phyloP scores from a whole-genome alignment of 371 early-diverging fungal genomes.

The Mucor ambiguus region DNA sequence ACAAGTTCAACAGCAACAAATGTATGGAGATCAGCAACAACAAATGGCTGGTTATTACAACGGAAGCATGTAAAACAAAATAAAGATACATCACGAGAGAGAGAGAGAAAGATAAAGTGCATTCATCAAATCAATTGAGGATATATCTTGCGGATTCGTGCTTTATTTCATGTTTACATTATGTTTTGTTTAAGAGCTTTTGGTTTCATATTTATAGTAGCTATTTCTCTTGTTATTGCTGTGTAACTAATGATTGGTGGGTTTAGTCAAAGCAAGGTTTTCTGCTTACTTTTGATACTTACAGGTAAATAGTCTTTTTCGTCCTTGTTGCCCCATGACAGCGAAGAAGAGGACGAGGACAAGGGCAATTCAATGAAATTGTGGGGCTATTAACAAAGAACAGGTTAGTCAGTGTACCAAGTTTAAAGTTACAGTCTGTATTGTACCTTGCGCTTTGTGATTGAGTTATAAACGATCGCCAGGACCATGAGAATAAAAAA shows the following conservation, averaged over 20 bases:
- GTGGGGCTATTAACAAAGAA: not conserved
- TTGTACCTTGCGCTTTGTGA: conserved; percentile 8
- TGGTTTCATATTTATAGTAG: conserved; percentile 21
- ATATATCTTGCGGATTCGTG: not conserved
- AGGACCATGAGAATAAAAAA: conserved; percentile 9
- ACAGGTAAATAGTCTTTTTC: conserved; percentile 29
- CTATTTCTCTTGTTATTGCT: conserved; percentile 4
- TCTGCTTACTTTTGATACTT: conserved; percentile 9
- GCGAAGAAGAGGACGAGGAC: not conserved
- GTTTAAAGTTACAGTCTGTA: not conserved
- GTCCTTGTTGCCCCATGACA: conserved; percentile 6
- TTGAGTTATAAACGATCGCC: conserved; percentile 13
- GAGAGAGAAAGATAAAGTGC: not conserved
- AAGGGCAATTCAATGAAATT: not conserved
- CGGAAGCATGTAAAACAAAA: conserved; percentile 21
- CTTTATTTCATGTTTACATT: not conserved
- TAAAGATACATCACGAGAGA: not conserved
- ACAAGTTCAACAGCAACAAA: conserved; percentile 15
- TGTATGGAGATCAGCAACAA: conserved; percentile 18
- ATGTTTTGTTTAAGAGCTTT: conserved; percentile 13
- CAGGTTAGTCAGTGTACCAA: not conserved
- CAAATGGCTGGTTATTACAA: conserved; percentile 23
- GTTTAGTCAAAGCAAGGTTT: not conserved
- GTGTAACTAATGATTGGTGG: conserved; percentile 15
- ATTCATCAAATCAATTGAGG: not conserved